These are phyloP conservation scores for Fusarium subglutinans DNA, from an alignment of 2,329 filamentous ascomycete genomes.

Conservation along the genomic window DNA sequence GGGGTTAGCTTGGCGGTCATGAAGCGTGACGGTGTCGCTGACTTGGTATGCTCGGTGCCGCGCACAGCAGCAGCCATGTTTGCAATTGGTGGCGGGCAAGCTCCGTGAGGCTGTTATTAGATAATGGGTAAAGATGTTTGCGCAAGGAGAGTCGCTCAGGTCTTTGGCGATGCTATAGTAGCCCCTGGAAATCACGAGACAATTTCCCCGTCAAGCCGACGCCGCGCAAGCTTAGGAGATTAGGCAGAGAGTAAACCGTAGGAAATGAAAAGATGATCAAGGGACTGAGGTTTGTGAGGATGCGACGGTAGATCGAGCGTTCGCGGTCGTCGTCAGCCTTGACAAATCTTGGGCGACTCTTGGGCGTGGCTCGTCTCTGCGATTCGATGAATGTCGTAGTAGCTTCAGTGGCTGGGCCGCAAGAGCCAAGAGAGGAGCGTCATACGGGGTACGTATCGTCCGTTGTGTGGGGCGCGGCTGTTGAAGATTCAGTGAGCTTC, in stretches of 20 bases:
- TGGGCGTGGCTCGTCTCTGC: slow-evolving; percentile 33
- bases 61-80: slow-evolving; percentile 47
- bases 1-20: slow-evolving; percentile 23
- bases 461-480: slow-evolving; percentile 23
- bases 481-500: not conserved
- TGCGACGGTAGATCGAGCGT: slow-evolving; percentile 10
- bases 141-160: slow-evolving; percentile 9
- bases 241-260: not conserved
- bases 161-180: slow-evolving; percentile 9
- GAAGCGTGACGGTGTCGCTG: slow-evolving; percentile 25
- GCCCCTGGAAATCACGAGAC: slow-evolving; percentile 43
- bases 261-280: not conserved
- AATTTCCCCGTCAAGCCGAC: slow-evolving; percentile 35
- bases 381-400: slow-evolving; percentile 35
- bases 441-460: slow-evolving; percentile 38
- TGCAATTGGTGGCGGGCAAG: slow-evolving; percentile 29
- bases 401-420: slow-evolving; percentile 36
- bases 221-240: slow-evolving; percentile 23
- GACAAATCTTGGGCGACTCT: slow-evolving; percentile 36
- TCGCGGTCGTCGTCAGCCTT: slow-evolving; percentile 42
- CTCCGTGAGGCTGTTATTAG: slow-evolving; percentile 20
- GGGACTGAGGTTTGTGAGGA: not conserved
- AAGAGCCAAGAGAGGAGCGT: slow-evolving; percentile 31
- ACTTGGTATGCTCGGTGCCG: slow-evolving; percentile 51
- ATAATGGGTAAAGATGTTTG: slow-evolving; percentile 8